Base-by-base conservation (phyloP, 139 green algal species). In the Diplosphaera chodatii region DNA sequence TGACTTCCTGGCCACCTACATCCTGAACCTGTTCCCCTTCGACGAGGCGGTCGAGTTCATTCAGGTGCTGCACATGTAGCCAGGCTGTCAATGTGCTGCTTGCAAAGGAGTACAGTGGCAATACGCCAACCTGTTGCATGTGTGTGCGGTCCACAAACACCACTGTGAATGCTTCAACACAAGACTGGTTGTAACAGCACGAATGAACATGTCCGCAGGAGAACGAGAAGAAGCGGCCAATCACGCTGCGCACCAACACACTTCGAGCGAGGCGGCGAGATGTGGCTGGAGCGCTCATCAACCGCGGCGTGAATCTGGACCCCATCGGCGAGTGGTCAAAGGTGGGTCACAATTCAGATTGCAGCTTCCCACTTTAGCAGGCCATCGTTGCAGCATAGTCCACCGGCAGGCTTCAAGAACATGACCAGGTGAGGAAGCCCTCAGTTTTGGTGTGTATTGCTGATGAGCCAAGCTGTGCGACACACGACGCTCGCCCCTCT, bases 241-340 rank as follows among this genome's bases (percentile, higher is more conserved):
- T 89, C 23, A 96, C 89, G 13, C 79, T 98, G 68, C 83, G 93
- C 63, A 85, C 87, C 67, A 99, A 99, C 85, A 97, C 88, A 27
- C 89, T 99, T 28, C 97, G 96, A 82, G 90, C 91, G 27, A 81
- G 92, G 63, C 84, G 96, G 15, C 76, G 92, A 0, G 96, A 99
- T 81, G 85, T 99, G 37, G 96, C 96, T 5, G 91, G 83, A 0
- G 84, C 91, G 29, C 88, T 99, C 55, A 98, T 99, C 79, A 92
- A 94, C 75, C 83, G 96, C 10, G 96, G 96, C 27, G 91, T 99
- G 5, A 97, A 94, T 72, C 87, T 99, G n/a, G 96, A 99, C 80
- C 95, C 96, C 40, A 90, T 99, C 34, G 91, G 94, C 13, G 85
- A 89, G 62, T 99, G 95, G 95, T 95, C 86, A 64, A 99, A 99